Base-by-base conservation (phyloP, 768 basidiomycete species). In the Pilatotrama ljubarskyi region DNA sequence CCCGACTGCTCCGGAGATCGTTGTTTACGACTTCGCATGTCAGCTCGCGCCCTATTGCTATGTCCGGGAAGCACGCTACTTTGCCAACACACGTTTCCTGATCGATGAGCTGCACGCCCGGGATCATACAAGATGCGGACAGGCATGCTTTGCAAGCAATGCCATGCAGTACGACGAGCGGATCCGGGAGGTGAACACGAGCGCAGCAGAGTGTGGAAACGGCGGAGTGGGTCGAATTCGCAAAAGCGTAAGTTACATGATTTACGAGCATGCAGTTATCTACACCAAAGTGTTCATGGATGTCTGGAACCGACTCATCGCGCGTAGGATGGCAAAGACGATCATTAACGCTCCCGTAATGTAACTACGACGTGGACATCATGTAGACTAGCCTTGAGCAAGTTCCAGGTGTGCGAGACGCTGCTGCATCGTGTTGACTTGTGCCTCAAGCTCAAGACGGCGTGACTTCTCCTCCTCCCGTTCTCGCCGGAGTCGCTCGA, bases 151-250 rank as follows among this genome's bases (percentile, higher is more conserved):
- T 8, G 61, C 64, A 18, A 70, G 62, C 10, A 73, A 76, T 47
- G 59, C 66, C 15, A 67, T 63, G 62, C 44, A 65, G 2, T 58
- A 65, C 13, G 68, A 76, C 62, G 72, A 71, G 9, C 56, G 56
- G 0, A 53, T 76, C 2, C 43, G 58, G 6, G 38, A 43, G 5
- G 59, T 74, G 24, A 77, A 77, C 48, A 69, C 73, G 2, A 77
- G 75, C 56, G 72, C 73, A 0, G 75, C 68, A 2, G 74, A 76
- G 60, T 74, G 73, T 53, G 74, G 75, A 17, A 77, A 76, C 49
- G 55, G 67, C 3, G 68, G 69, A 6, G 42, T 74, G 7, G 29
- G 29, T 0, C 54, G 69, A 0, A 74, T 74, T 32, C 50, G 72
- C 2, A 75, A 75, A 46, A 61, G 65, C 2, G 67, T 74, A 0